Evolutionary conservation across 176 grass and related monocot species (phyloP), one percentile per base, ranked within the genome.

Genomic region (Oryza australiensis): DNA sequence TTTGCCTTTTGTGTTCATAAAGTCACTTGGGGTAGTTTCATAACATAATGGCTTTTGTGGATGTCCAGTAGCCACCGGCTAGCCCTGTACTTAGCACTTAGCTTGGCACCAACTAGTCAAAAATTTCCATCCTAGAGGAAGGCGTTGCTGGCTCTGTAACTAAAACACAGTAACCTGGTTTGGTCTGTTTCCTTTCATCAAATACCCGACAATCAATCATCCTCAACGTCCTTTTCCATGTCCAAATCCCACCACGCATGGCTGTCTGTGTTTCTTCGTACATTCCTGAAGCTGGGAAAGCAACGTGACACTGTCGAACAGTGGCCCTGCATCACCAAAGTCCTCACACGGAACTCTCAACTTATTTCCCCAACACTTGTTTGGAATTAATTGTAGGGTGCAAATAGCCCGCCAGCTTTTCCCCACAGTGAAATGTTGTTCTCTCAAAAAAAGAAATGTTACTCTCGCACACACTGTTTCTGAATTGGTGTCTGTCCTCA

Each of bases 161-260:
- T 70, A 29, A 20, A 70, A 64, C 65, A 22, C 38, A 43, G 26
- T 26, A 30, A 77, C 48, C n/a, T 40, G 26, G 20, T 70, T 80
- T 33, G 60, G 45, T 70, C 75, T 53, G 20, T 53, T 63, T 27
- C 45, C 26, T 35, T 28, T 74, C 27, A 46, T 45, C 7, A 57
- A 82, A 42, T 72, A 42, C 63, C 72, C 73, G 78, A 82, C 66
- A 77, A 18, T 64, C 72, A 42, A 77, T 81, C 57, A 46, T 74
- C 26, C 68, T 83, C 23, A 6, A 59, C 32, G 85, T 82, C 85
- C 74, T 79, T 66, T 78, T 83, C 22, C 68, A 26, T 34, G 82
- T 78, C 88, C 67, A 82, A 62, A 86, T 78, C 88, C n/a, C 68
- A 62, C 88, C 88, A 79, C 67, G 27, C 74, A 78, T 73, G 83